Conservation (phyloP, 257 asterid genomes). For the Solanum pennellii region DNA sequence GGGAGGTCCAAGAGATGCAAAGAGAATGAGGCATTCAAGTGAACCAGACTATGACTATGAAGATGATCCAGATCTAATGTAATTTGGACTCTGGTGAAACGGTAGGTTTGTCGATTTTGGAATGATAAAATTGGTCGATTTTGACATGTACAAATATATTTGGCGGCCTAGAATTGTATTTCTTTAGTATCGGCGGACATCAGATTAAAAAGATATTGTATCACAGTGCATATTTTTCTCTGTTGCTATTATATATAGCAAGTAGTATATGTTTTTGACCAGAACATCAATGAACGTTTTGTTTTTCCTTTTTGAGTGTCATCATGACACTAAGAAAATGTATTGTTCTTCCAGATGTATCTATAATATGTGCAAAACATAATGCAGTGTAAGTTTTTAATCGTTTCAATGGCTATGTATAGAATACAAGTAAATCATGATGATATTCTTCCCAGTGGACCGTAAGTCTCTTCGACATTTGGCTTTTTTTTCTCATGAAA, state of each 20-base stretch:
- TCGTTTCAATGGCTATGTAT: not conserved
- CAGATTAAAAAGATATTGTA: not conserved
- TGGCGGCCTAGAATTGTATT: not conserved
- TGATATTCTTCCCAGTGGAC: not conserved
- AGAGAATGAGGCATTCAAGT: constrained; percentile 74
- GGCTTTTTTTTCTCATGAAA: not conserved
- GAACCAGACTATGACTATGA: constrained; percentile 90
- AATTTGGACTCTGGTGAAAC: constrained; percentile 3
- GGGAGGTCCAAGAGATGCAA: constrained; percentile 80
- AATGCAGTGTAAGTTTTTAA: not conserved
- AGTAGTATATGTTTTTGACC: not conserved
- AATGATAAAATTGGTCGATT: not conserved
- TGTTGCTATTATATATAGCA: not conserved
- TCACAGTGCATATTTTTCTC: not conserved
- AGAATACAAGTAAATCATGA: not conserved
- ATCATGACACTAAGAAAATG: not conserved
- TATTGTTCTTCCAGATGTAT: not conserved
- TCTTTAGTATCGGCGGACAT: not conserved
- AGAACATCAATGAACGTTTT: not conserved
- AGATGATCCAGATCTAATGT: constrained; percentile 86
- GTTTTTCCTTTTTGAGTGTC: not conserved
- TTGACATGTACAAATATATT: not conserved
- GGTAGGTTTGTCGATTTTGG: not conserved
- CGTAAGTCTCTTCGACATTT: not conserved
- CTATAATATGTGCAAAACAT: not conserved